Conservation (phyloP, 2,329 filamentous ascomycete genomes). For the Gaeumannomyces tritici region DNA sequence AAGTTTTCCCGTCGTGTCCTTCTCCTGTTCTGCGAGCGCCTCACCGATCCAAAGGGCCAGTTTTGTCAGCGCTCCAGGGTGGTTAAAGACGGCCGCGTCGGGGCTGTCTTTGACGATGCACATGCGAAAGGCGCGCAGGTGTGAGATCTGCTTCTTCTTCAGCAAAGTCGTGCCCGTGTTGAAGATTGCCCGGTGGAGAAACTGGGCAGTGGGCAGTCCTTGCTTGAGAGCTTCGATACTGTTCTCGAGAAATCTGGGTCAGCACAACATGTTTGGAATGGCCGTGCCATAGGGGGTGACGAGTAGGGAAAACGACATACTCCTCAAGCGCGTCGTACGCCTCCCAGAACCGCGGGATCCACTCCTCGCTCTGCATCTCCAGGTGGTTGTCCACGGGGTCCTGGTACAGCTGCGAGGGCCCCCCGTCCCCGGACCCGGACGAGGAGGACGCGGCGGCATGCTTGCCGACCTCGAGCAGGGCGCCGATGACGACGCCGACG, state of each 20-base stretch:
- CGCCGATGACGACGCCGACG: slow-evolving; percentile 84
- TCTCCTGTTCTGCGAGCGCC: slow-evolving; percentile 82
- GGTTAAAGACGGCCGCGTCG: slow-evolving; percentile 83
- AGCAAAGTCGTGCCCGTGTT: slow-evolving; percentile 85
- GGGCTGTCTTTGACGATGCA: slow-evolving; percentile 93
- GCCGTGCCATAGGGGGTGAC: slow-evolving; percentile 11
- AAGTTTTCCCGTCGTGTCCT: slow-evolving; percentile 60
- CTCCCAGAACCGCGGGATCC: slow-evolving; percentile 59
- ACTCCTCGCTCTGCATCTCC: slow-evolving; percentile 48
- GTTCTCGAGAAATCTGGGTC: slow-evolving; percentile 32
- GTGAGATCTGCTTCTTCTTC: slow-evolving; percentile 87
- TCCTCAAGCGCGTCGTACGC: slow-evolving; percentile 64
- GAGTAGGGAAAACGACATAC: slow-evolving; percentile 29
- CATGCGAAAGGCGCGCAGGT: slow-evolving; percentile 87
- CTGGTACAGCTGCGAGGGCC: slow-evolving; percentile 26
- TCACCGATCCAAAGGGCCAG: slow-evolving; percentile 91
- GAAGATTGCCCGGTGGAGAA: slow-evolving; percentile 85
- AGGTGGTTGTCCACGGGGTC: slow-evolving; percentile 39
- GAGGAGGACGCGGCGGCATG: slow-evolving; percentile 26
- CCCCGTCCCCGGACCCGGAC: slow-evolving; percentile 15
- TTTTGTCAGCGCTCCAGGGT: slow-evolving; percentile 87
- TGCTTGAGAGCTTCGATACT: slow-evolving; percentile 69
- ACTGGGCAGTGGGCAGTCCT: slow-evolving; percentile 74
- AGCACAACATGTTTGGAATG: slow-evolving; percentile 23
- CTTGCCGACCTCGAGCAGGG: slow-evolving; percentile 84